Conservation (phyloP, 352 stramenopile species). For the Phytophthora litchii region DNA sequence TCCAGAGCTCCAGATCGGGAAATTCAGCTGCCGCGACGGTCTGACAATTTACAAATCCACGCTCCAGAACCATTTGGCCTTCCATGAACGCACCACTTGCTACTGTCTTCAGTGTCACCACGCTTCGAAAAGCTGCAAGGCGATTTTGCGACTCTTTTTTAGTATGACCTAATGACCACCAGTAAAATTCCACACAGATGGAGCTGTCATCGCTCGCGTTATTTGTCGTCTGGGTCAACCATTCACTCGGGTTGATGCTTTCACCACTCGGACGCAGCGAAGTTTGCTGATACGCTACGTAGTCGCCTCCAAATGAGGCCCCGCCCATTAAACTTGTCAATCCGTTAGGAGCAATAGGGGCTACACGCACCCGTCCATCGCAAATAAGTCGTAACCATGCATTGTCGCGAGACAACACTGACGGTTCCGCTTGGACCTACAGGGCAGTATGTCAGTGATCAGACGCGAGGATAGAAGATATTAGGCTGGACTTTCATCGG, state of each 20-base stretch:
- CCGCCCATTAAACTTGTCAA: conserved; percentile 31
- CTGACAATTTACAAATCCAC: conserved; percentile 14
- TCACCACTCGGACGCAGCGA: neutral
- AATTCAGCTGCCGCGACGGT: conserved; percentile 4
- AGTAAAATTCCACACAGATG: conserved; percentile 33
- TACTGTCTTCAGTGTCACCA: conserved; percentile 17
- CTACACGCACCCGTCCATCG: conserved; percentile 31
- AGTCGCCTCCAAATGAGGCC: conserved; percentile 29
- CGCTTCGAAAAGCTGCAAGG: conserved; percentile 14
- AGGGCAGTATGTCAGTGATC: neutral
- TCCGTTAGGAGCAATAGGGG: conserved; percentile 25
- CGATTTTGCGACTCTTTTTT: neutral
- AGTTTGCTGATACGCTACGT: conserved; percentile 23
- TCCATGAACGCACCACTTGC: conserved; percentile 19
- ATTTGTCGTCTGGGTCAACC: neutral
- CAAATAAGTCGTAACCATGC: conserved; percentile 47
- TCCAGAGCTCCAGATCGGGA: conserved; percentile 27
- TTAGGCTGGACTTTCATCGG: neutral
- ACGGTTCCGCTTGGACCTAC: conserved; percentile 37
- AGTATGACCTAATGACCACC: conserved; percentile 13
- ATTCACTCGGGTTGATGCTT: neutral
- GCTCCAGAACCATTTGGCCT: conserved; percentile 19
- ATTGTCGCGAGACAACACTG: conserved; percentile 23
- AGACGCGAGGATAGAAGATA: neutral
- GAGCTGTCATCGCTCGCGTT: conserved; percentile 2